Evolutionary conservation across 495 filamentous ascomycete genomes (phyloP).

Genomic region (Penicillium psychrofluorescens): DNA sequence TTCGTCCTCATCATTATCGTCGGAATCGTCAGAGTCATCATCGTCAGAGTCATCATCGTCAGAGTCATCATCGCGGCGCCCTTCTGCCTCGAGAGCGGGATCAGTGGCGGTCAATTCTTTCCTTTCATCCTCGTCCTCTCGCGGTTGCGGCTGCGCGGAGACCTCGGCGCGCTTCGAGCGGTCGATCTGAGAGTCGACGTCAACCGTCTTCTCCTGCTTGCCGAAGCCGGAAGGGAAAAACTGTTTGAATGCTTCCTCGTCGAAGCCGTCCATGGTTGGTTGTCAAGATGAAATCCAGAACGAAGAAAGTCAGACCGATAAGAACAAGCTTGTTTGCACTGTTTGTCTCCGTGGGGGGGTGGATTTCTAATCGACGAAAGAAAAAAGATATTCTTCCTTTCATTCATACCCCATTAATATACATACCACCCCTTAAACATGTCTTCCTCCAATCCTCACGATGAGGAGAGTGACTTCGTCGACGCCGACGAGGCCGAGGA

Average conservation of each 20-base stretch:
- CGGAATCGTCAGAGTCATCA: constrained; percentile 49
- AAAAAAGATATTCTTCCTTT: constrained; percentile 11
- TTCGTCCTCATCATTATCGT: constrained; percentile 82
- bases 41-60: constrained; percentile 39
- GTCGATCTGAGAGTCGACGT: constrained; percentile 74
- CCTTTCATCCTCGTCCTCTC: constrained; percentile 10
- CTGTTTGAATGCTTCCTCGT: constrained; percentile 75
- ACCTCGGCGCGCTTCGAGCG: constrained; percentile 56
- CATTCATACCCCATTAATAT: neutral
- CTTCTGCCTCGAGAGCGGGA: constrained; percentile 12
- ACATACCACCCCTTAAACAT: constrained; percentile 18
- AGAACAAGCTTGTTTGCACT: constrained; percentile 25
- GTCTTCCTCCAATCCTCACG: constrained; percentile 40
- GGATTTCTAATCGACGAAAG: constrained; percentile 38
- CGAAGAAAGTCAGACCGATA: constrained; percentile 14
- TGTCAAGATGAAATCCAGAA: constrained; percentile 5
- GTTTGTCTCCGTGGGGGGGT: constrained; percentile 33
- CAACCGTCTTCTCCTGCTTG: constrained; percentile 64
- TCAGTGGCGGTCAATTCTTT: constrained; percentile 12
- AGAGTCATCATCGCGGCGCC: constrained; percentile 16
- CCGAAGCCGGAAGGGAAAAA: constrained; percentile 84
- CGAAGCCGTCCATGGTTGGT: constrained; percentile 52
- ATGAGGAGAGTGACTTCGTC: constrained; percentile 52
- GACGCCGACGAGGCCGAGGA: constrained; percentile 68
- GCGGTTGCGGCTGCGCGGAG: constrained; percentile 20